Base-by-base conservation (phyloP, 129 eudicot genomes). In the Arctium minus region DNA sequence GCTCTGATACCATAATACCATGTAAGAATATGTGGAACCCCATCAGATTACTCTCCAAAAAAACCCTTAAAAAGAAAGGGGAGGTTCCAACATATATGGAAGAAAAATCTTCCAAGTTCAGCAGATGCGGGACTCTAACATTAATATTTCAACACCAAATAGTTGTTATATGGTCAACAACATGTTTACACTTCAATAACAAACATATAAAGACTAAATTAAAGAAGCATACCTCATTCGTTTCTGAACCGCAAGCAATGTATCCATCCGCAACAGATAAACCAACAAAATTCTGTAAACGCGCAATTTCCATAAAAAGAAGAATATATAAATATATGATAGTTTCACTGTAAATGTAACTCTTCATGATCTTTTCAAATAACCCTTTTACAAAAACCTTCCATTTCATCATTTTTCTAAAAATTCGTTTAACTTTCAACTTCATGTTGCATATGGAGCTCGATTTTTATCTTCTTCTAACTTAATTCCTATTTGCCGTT, bases 231-330 rank as follows among this genome's bases (percentile, higher is more conserved):
- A 79, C 87, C 84, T 84, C 91, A 65, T 88, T 88, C 2, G 89
- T 85, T 78, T 88, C 91, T 36, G 91, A 88, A 65, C 91, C 91
- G 33, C 91, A 88, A 1, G 89, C 87, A 18, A 88, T 85, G 75
- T 85, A 88, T 83, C 89, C 91, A 71, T 88, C 89, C 64, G 85
- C 80, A 79, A 88, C 91, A 44, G 89, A 88, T 80, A 88, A 85
- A 40, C 91, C 89, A 7, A 88, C 91, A 71, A 88, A 88, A 82
- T 88, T 88, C 91, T 88, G 88, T 65, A 27, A 72, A 71, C 32
- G 22, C 2, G 8, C 13, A 60, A 30, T 36, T 65, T 75, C 50
- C 76, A 65, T 29, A 35, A 29, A 72, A 29, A 27, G 13, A 18
- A 81, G 42, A 81, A 36, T 48, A 15, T 36, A n/a, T 32, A 27